Percentiles rank a stretch among this genome's conserved stretches.
phyloP scores from a whole-genome alignment of 1,284 basidiomycete genomes.

The Thecaphora thlaspeos region DNA sequence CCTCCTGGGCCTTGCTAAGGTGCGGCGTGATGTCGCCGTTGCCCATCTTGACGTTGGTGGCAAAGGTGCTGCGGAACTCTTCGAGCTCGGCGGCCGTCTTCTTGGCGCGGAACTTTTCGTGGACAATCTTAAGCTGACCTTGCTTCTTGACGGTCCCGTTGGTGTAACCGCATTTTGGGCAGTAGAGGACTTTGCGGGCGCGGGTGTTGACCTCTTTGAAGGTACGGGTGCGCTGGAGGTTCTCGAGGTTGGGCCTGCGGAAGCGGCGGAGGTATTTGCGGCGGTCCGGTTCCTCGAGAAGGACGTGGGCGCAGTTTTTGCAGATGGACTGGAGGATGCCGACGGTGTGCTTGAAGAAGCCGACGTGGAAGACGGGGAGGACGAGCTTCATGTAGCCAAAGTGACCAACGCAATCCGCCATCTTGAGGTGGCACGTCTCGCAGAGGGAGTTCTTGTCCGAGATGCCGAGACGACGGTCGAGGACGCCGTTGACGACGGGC shows the following conservation, averaged over 20 bases:
- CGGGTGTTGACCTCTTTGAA: slow-evolving; percentile 84
- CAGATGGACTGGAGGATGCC: slow-evolving; percentile 77
- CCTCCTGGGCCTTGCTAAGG: slow-evolving; percentile 87
- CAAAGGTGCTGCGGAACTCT: slow-evolving; percentile 82
- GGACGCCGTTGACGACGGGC: slow-evolving; percentile 50
- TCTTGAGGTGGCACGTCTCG: slow-evolving; percentile 88
- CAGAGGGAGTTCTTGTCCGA: slow-evolving; percentile 90
- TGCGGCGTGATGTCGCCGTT: slow-evolving; percentile 84
- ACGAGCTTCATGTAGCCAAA: slow-evolving; percentile 74
- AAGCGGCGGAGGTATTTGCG: slow-evolving; percentile 82
- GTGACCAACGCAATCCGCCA: slow-evolving; percentile 94
- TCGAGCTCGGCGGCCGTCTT: slow-evolving; percentile 87
- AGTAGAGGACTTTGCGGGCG: slow-evolving; percentile 87
- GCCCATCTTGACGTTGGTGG: slow-evolving; percentile 72
- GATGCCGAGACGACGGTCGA: slow-evolving; percentile 67
- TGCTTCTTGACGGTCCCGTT: slow-evolving; percentile 98
- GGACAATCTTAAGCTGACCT: slow-evolving; percentile 90
- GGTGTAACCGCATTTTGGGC: slow-evolving; percentile 86
- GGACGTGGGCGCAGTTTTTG: slow-evolving; percentile 84
- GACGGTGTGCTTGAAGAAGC: slow-evolving; percentile 95
- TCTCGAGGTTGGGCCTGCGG: slow-evolving; percentile 85
- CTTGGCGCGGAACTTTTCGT: slow-evolving; percentile 95
- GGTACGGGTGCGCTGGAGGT: slow-evolving; percentile 81
- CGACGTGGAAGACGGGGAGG: slow-evolving; percentile 92
- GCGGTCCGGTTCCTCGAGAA: slow-evolving; percentile 86